These are phyloP conservation scores for Suhomyces maxii DNA, from an alignment of 1,139 yeast species.

Conservation along the genomic window DNA sequence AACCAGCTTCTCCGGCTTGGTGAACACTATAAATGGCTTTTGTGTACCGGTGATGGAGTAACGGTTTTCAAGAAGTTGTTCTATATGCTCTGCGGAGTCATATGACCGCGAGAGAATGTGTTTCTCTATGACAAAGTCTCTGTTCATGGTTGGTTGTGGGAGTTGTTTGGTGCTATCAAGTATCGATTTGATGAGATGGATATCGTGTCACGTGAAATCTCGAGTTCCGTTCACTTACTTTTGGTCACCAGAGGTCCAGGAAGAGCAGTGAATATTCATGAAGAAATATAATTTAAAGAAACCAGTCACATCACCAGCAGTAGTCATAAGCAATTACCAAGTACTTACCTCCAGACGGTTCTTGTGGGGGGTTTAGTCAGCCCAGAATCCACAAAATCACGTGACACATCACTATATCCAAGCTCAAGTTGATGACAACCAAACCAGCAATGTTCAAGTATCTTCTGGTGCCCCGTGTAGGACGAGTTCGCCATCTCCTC, in stretches of 20 bases:
- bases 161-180: no score
- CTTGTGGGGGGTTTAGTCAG: no score
- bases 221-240: background rate
- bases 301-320: no score
- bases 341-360: no score
- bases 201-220: background rate
- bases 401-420: background rate
- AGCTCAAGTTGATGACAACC: background rate
- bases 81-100: constrained; percentile 39
- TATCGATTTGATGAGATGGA: background rate
- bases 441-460: background rate
- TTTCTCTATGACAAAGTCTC: constrained; percentile 49
- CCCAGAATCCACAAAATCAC: no score
- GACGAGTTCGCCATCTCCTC: background rate
- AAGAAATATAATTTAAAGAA: no score
- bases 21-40: constrained; percentile 41
- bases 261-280: no score
- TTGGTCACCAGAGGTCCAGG: no score
- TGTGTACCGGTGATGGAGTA: constrained; percentile 60
- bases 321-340: no score
- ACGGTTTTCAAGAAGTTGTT: constrained; percentile 53
- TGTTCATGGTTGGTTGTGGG: constrained; percentile 23
- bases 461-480: background rate
- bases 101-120: constrained; percentile 54
- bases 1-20: constrained; percentile 10